Base-by-base conservation (phyloP, 176 grass and related monocot species). In the Lolium rigidum region DNA sequence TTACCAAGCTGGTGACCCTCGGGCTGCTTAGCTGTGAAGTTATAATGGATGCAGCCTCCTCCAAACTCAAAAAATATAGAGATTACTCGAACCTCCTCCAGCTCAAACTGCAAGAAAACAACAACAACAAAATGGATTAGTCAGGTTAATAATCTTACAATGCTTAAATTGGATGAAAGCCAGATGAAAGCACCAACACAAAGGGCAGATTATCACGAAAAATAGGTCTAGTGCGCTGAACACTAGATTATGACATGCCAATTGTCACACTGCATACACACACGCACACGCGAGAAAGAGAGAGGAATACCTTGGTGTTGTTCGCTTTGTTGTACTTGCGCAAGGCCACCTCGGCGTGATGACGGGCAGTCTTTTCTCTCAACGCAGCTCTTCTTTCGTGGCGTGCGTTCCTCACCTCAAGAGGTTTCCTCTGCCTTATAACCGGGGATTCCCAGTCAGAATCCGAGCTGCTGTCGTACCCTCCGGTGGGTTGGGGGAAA, bases 281-380 rank as follows among this genome's bases (percentile, higher is more conserved):
- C 7, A 28, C 26, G 26, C 31, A 35, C 31, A 35, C 31, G 31
- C 31, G 31, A 35, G 61, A 64, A 63, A 31, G 61, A 37, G 63
- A 35, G 64, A 67, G 15, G 6, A 9, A 18, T 1, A 69, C 65
- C 31, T 69, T 46, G 52, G 81, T 73, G 21, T 47, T 60, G 68
- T 83, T 83, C 17, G 9, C 21, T 73, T 37, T 83, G 37, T 83
- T 83, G 16, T 83, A 83, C 71, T 60, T 83, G 41, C 52, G 15
- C 67, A 83, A 17, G 38, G 81, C 68, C 12, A 56, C 18, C 52
- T 83, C 38, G 12, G 21, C 52, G 24, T 83, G 52, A 1, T 6
- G n/a, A 39, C 18, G 51, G 6, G 81, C 24, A 22, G 4, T 38
- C 52, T 16, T 46, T 47, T 83, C 18, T 13, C 52, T 83, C 7